Conservation (phyloP, 2,329 filamentous ascomycete species). For the Epichloe festucae region DNA sequence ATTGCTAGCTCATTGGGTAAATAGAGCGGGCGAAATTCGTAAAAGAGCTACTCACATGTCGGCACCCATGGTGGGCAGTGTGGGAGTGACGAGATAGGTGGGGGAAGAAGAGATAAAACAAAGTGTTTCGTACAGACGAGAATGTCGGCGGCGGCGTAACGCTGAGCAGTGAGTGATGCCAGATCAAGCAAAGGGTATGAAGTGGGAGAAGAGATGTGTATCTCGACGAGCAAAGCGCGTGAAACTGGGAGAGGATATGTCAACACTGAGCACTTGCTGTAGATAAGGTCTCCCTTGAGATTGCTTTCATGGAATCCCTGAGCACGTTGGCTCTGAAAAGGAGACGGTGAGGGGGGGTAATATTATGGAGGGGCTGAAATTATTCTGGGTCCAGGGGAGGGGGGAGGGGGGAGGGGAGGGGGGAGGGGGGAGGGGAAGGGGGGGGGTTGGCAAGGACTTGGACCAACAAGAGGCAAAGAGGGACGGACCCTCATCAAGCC, state of each 20-base stretch:
- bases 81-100: constrained; percentile 4
- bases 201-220: constrained; percentile 1
- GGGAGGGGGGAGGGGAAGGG: constrained; percentile 4
- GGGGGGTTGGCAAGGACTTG: background rate
- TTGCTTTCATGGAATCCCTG: constrained; percentile 3
- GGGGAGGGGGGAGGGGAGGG: background rate
- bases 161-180: constrained; percentile 6
- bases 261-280: constrained; percentile 16
- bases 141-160: constrained; percentile 6
- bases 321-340: constrained; percentile 10
- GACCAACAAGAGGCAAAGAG: background rate
- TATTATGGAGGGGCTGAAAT: constrained; percentile 27
- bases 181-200: background rate
- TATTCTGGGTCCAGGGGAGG: constrained; percentile 20
- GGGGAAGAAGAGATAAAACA: too few species aligned
- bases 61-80: constrained; percentile 25
- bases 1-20: background rate
- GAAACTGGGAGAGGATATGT: constrained; percentile 11
- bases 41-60: constrained; percentile 22
- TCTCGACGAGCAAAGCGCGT: constrained; percentile 10
- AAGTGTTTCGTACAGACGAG: background rate
- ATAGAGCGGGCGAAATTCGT: background rate
- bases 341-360: constrained; percentile 13
- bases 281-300: constrained; percentile 10
- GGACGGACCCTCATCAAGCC: background rate